A percentile compares a stretch with the other conserved stretches of the same genome.
These are phyloP conservation scores for Starmerella vaccinii DNA, from an alignment of 805 yeast species.

Conservation along the genomic window DNA sequence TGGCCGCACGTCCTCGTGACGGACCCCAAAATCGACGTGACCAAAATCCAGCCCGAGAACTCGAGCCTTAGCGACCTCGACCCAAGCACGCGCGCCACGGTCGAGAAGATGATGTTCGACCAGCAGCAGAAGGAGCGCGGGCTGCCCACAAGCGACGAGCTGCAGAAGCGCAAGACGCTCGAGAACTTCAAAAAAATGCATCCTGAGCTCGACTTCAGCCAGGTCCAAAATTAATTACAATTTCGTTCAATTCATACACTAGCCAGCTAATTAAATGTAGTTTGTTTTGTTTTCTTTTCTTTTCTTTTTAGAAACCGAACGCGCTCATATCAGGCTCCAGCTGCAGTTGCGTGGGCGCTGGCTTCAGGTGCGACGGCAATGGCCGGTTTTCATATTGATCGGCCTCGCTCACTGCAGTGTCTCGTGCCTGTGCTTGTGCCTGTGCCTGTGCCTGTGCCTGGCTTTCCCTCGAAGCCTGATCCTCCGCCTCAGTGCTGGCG, in stretches of 20 bases:
- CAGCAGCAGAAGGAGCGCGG: constrained; percentile 36
- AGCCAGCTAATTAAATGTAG: too few relatives aligned
- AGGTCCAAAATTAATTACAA: constrained; percentile 24
- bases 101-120: constrained; percentile 42
- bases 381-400: constrained; percentile 40
- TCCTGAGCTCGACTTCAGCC: constrained; percentile 37
- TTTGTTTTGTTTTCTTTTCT: not conserved
- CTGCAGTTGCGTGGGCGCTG: constrained; percentile 47
- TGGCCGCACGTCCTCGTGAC: constrained; percentile 38
- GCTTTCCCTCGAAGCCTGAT: too few relatives aligned
- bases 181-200: constrained; percentile 36
- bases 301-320: constrained; percentile 41
- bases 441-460: not conserved
- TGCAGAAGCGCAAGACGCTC: constrained; percentile 29
- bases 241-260: too few relatives aligned
- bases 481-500: too few relatives aligned
- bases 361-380: constrained; percentile 17
- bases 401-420: not conserved
- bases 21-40: constrained; percentile 37
- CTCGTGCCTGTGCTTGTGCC: too few relatives aligned
- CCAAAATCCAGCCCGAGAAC: constrained; percentile 36
- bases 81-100: constrained; percentile 36
- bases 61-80: constrained; percentile 36
- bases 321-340: constrained; percentile 72
- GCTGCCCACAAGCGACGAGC: constrained; percentile 33